phyloP scores from a whole-genome alignment of 2,329 filamentous ascomycete species.

The Pseudogymnoascus sp. region DNA sequence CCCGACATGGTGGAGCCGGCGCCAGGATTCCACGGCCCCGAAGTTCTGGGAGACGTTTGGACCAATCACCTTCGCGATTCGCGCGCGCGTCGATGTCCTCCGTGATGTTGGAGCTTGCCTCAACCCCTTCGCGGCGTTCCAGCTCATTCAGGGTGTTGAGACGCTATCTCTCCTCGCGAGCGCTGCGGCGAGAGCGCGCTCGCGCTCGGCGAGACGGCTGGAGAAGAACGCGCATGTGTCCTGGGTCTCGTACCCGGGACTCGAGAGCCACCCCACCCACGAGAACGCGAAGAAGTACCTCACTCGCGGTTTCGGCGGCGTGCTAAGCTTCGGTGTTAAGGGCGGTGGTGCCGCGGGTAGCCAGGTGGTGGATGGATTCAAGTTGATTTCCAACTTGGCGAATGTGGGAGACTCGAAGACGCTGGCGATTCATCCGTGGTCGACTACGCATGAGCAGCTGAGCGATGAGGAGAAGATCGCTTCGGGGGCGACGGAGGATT shows the following conservation, averaged over 20 bases:
- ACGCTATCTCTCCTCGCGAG: slow-evolving; percentile 84
- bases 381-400: slow-evolving; percentile 89
- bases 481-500: slow-evolving; percentile 82
- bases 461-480: slow-evolving; percentile 70
- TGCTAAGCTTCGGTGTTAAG: slow-evolving; percentile 89
- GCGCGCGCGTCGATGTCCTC: slow-evolving; percentile 81
- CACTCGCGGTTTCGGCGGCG: slow-evolving; percentile 76
- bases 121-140: slow-evolving; percentile 88
- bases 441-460: slow-evolving; percentile 90
- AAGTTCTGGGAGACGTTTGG: slow-evolving; percentile 95
- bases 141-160: slow-evolving; percentile 82
- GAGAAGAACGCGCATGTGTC: slow-evolving; percentile 75
- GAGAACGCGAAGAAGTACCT: slow-evolving; percentile 81
- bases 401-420: slow-evolving; percentile 97
- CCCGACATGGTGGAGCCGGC: slow-evolving; percentile 87
- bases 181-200: slow-evolving; percentile 80
- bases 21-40: slow-evolving; percentile 83
- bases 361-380: slow-evolving; percentile 88
- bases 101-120: slow-evolving; percentile 78
- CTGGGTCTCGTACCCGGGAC: slow-evolving; percentile 92
- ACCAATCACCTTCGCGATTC: slow-evolving; percentile 71
- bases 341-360: slow-evolving; percentile 77
- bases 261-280: slow-evolving; percentile 76
- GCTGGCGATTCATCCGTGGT: slow-evolving; percentile 90
- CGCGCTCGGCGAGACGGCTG: slow-evolving; percentile 72